Evolutionary conservation across 2,329 filamentous ascomycete species (phyloP), one percentile per base, ranked within the genome.

Genomic region (Hypocreales sp.): DNA sequence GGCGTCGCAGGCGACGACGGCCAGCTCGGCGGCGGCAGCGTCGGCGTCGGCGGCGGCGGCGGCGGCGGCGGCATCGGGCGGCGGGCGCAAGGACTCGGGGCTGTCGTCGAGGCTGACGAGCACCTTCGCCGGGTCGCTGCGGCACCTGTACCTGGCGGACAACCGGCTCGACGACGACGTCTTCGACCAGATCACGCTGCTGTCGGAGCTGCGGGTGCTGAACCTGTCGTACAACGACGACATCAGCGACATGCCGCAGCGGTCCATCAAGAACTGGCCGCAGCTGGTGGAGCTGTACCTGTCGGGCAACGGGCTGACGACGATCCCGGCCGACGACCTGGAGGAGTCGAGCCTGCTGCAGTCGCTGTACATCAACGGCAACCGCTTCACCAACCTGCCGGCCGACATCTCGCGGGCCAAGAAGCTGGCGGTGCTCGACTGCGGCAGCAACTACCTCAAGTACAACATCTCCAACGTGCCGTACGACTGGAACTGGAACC

Each of bases 401-500:
- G 90, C 90, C 7, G 90, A 98, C 47, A 76, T 98, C 26, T 92
- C 84, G 34, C 83, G 93, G 50, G 83, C 93, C 24, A 81, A 84
- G 54, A 90, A 90, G 51, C 67, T 98, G 15, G 77, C 84, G 5
- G 79, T 94, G 26, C 64, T 98, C 27, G 90, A 98, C 53, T 92
- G 92, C 35, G 87, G 86, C 34, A 94, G 81, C 62, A 98, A 98
- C 47, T 75, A 72, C 14, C 62, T 98, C 31, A 98, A 95, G 53
- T 98, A 98, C 66, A 98, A 98, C 48, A 92, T 98, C 25, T 90
- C 84, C 17, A 98, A 98, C 45, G 93, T 92, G 64, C 90, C 87
- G 0, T 98, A 98, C 47, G 90, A 98, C 48, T 98, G 90, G 90
- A 98, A 98, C 44, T 98, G 90, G 90, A 95, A 95, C 46, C 81